Percentiles rank a stretch among this genome's conserved stretches.
Conservation (phyloP, 768 basidiomycete species). For the Leccinum olivaceopallidum region DNA sequence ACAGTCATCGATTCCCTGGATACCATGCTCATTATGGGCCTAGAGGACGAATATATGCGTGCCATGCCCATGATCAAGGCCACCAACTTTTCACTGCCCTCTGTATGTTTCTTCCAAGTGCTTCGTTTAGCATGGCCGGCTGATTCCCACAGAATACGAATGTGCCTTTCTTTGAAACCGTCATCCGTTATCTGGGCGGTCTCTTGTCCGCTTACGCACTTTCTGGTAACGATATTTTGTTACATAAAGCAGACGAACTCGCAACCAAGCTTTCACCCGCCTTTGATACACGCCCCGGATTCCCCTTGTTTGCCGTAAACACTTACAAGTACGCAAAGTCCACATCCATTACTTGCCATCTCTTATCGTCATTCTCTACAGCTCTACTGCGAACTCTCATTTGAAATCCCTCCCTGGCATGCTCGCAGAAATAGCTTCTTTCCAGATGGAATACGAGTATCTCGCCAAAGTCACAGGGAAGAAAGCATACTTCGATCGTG, state of each 20-base stretch:
- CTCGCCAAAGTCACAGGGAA: conserved; percentile 78
- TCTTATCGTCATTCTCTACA: conserved; percentile 4
- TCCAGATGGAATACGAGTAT: conserved; percentile 86
- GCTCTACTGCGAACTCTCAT: neutral
- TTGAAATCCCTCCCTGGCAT: conserved; percentile 31
- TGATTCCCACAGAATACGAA: conserved; percentile 29
- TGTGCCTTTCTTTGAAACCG: conserved; percentile 77
- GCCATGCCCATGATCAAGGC: conserved; percentile 56
- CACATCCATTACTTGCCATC: neutral
- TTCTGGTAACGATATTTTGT: conserved; percentile 58
- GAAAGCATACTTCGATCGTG: conserved; percentile 57
- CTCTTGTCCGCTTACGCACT: conserved; percentile 82
- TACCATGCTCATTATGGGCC: conserved; percentile 80
- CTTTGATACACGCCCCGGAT: conserved; percentile 67
- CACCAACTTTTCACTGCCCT: conserved; percentile 48
- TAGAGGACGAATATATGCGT: conserved; percentile 66
- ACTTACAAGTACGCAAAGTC: conserved; percentile 48
- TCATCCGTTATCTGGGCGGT: conserved; percentile 90
- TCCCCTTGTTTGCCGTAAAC: conserved; percentile 73
- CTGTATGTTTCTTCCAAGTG: conserved; percentile 33
- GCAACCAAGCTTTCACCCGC: conserved; percentile 69
- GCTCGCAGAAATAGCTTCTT: conserved; percentile 79
- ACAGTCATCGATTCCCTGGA: conserved; percentile 83
- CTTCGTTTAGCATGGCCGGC: neutral
- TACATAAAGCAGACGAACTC: conserved; percentile 76